Conservation (phyloP, 768 basidiomycete species). For the Serpula lacrymans region DNA sequence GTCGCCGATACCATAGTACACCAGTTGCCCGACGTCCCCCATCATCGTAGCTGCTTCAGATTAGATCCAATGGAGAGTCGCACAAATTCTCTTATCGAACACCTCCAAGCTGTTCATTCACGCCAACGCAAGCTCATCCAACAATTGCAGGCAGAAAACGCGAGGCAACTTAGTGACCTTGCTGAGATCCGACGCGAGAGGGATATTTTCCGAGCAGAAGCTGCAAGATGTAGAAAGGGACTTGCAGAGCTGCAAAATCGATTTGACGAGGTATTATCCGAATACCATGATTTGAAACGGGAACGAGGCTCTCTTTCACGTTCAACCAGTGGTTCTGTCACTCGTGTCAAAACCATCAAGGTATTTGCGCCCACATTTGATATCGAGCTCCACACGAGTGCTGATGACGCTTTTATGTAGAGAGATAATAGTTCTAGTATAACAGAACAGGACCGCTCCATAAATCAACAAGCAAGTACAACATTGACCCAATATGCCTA, state of each 20-base stretch:
- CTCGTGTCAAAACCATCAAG: no score
- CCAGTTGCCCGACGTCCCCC: no score
- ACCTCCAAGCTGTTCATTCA: constrained; percentile 19
- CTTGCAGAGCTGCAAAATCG: constrained; percentile 17
- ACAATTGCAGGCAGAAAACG: constrained; percentile 22
- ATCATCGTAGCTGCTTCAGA: no score
- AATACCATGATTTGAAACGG: constrained; percentile 20
- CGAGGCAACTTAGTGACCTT: constrained; percentile 20
- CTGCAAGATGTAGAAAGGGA: constrained; percentile 16
- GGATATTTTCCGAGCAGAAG: constrained; percentile 20
- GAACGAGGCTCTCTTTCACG: constrained; percentile 14
- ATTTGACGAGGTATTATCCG: constrained; percentile 15
- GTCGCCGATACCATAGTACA: no score
- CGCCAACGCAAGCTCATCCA: constrained; percentile 23
- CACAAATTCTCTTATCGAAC: constrained; percentile 17
- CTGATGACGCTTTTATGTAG: no score
- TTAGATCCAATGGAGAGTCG: constrained; percentile 13
- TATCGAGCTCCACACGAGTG: no score
- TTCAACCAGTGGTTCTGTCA: no score
- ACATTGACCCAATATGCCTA: no score
- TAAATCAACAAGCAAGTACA: no score
- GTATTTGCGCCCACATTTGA: no score
- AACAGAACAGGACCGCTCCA: no score
- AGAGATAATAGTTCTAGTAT: no score
- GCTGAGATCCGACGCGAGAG: constrained; percentile 23